Evolutionary conservation across 352 stramenopile genomes (phyloP), one percentile per base, ranked within the genome.

Genomic region (Globisporangium irregulare): DNA sequence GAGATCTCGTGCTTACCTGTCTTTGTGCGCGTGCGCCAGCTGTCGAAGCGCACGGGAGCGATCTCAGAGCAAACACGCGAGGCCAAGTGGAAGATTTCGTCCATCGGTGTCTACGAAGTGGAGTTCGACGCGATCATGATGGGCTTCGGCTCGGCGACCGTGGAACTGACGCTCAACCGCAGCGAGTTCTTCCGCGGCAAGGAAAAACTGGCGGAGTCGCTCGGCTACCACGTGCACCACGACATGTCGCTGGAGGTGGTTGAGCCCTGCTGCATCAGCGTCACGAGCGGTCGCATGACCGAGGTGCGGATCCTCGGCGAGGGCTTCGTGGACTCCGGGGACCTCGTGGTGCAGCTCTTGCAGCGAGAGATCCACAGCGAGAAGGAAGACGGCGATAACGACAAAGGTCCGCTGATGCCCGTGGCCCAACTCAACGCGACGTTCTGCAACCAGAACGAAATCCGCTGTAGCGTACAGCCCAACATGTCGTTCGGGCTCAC

Each of bases 401-500:
- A 41, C n/a, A 10, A 51, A 32, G 50, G 54, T 4, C 9, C 41
- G 36, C n/a, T 73, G 20, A 20, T 64, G 24, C 32, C 64, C 0
- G 60, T 90, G 7, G 78, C 81, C 6, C 71, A 87, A 56, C 63
- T 92, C 38, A 81, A 78, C 36, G 84, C 80, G 10, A 86, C 75
- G n/a, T 92, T 76, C 59, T 56, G 69, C 4, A 80, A 74, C 32
- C 55, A 66, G 32, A 77, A 69, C 18, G 84, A 92, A 61, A 66
- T 92, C 6, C 78, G 74, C 32, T 91, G 81, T 62, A 90, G 70
- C 6, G 71, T 92, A 3, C 84, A 80, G 25, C 63, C 80, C 4
- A 92, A 92, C 69, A 78, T 92, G 66, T 67, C 82, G 48, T 92
- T 92, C 66, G 84, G 84, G 4, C 71, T 89, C 24, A 91, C 84